Percentiles rank a stretch among this genome's conserved stretches.
Evolutionary conservation across 1,139 yeast genomes (phyloP).

Genomic region (Yamadazyma pseudoaaseri): DNA sequence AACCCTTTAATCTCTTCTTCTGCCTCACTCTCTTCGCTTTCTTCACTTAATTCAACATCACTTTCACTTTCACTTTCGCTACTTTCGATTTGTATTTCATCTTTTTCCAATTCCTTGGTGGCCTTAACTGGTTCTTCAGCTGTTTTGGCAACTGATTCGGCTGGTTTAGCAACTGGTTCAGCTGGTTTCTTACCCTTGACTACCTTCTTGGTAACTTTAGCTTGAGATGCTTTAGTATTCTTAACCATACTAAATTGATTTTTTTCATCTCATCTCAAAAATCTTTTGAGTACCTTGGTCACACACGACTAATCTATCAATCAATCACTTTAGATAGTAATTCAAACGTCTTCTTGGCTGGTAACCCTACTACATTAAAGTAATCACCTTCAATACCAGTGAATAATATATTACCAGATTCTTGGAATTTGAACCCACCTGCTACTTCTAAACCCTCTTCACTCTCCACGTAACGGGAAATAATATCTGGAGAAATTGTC

Average conservation of each 20-base stretch:
- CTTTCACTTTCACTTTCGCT: conserved; percentile 17
- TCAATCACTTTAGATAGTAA: conserved; percentile 20
- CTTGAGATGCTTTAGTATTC: conserved; percentile 7
- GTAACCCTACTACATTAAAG: conserved; percentile 88
- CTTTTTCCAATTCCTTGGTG: conserved; percentile 8
- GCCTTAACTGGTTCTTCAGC: conserved; percentile 13
- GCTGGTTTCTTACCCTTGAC: conserved; percentile 18
- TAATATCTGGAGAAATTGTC: conserved; percentile 47
- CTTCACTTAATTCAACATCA: conserved; percentile 18
- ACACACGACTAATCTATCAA: background rate
- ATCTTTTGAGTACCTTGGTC: background rate
- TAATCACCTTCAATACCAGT: conserved; percentile 72
- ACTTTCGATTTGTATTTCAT: conserved; percentile 16
- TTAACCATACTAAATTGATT: conserved; percentile 10
- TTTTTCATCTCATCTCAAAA: conserved; percentile 14
- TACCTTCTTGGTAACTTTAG: background rate
- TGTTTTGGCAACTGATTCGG: too few species aligned
- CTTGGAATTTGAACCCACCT: conserved; percentile 91
- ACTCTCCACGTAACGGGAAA: conserved; percentile 60
- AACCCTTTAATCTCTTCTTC: conserved; percentile 16
- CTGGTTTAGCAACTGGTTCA: too few species aligned
- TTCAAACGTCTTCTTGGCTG: conserved; percentile 57
- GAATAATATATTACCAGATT: conserved; percentile 64
- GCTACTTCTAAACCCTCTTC: conserved; percentile 84
- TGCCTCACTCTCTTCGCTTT: conserved; percentile 21